These are phyloP conservation scores for Didymella lethalis DNA, from an alignment of 2,329 filamentous ascomycete species.

Conservation along the genomic window DNA sequence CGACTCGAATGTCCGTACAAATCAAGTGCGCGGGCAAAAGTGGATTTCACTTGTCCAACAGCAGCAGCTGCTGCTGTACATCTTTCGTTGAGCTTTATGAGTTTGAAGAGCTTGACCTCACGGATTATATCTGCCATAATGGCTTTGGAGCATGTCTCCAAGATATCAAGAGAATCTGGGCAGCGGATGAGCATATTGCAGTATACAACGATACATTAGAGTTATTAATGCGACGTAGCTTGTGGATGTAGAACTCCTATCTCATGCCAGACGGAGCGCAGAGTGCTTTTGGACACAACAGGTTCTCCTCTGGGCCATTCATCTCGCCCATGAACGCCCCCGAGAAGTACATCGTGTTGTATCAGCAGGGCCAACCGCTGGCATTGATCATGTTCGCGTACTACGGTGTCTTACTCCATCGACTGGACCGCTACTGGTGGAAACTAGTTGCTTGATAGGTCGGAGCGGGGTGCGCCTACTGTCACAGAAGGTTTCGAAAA, in stretches of 20 bases:
- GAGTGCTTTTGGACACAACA: background rate
- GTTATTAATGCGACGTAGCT: background rate
- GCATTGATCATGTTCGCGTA: background rate
- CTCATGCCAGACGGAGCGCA: background rate
- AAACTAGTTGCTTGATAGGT: too few species aligned
- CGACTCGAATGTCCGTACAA: background rate
- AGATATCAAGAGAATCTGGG: background rate
- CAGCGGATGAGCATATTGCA: background rate
- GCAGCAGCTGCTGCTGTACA: background rate
- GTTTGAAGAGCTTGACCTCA: background rate
- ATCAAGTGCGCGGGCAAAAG: background rate
- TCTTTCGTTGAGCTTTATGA: background rate
- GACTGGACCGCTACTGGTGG: background rate
- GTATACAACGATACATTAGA: background rate
- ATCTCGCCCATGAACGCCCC: background rate
- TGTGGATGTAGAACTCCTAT: background rate
- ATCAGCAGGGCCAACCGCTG: background rate
- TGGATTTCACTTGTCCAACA: background rate
- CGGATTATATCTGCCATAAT: background rate
- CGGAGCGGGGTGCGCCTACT: too few species aligned
- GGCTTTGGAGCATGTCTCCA: background rate
- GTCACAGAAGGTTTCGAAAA: too few species aligned
- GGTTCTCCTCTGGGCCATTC: background rate
- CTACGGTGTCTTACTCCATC: background rate
- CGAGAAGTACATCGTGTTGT: background rate